Evolutionary conservation across 345 rosid genomes (phyloP), one percentile per base, ranked within the genome.

Genomic region (Hirschfeldia incana): DNA sequence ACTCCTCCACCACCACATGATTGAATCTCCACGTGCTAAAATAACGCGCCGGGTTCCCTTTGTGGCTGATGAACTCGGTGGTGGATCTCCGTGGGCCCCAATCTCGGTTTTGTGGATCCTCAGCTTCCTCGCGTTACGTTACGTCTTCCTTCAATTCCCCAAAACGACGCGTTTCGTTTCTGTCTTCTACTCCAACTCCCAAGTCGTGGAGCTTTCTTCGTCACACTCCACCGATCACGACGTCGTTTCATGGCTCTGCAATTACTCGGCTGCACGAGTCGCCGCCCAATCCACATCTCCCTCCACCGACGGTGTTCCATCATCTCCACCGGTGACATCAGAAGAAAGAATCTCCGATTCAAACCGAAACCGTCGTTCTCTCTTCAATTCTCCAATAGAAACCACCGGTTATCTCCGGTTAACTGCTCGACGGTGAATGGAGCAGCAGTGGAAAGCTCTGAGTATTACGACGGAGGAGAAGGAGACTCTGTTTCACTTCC

Each of bases 381-480:
- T 4, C 73, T 79, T 37, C 72, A 73, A 27, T 83, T 79, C 17
- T 44, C 34, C 0, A 4, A 0, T 28, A 63, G 69, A 46, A 75
- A 30, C 1, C n/a, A 11, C 49, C 76, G 65, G 26, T 46, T 83
- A 13, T 7, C 46, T 79, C 79, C 84, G 68, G 51, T 82, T 27
- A 82, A 82, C 17, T 87, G 88, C 80, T 84, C 90, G 57, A 84
- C 91, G 28, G 72, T 89, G 7, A 92, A 90, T 32, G 97, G 94
- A 77, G 84, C 85, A 69, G 80, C 87, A 6, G 80, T 84, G 16
- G 84, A 83, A 67, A 81, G 74, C 68, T 46, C 74, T 17, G 81
- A 83, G 4, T 70, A 78, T 34, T 67, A 64, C 5, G 84, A 82
- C 61, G 82, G 49, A 64, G 82, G 57, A 69, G 86, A 69, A 26